Percentiles rank a stretch among this genome's conserved stretches.
Evolutionary conservation across 177 flowering plant genomes (phyloP).

Genomic region (Vitis hybrid): DNA sequence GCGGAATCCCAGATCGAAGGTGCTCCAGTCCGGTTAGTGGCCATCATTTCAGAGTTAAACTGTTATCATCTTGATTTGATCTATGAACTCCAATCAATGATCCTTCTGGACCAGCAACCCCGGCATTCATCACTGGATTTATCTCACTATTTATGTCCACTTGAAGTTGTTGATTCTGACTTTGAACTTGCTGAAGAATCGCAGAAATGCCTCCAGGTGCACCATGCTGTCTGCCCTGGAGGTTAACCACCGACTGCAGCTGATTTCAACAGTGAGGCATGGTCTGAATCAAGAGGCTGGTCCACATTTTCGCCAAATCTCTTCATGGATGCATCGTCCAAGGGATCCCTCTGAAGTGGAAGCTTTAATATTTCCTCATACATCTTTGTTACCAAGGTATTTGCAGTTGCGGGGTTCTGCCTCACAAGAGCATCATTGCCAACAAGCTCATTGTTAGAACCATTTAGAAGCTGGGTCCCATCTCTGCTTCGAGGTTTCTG

Average conservation of each 20-base stretch:
- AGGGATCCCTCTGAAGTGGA: conserved; percentile 35
- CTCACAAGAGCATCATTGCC: conserved; percentile 28
- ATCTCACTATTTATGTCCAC: conserved; percentile 74
- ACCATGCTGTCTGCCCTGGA: conserved; percentile 59
- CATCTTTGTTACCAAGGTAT: conserved; percentile 30
- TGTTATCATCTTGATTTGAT: conserved; percentile 47
- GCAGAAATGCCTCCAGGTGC: conserved; percentile 48
- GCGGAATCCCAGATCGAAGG: conserved; percentile 66
- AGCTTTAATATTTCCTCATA: conserved; percentile 40
- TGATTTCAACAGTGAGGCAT: conserved; percentile 67
- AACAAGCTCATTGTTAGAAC: conserved; percentile 25
- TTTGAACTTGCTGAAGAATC: conserved; percentile 54
- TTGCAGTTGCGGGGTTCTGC: conserved; percentile 32
- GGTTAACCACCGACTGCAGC: conserved; percentile 63
- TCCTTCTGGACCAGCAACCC: conserved; percentile 71
- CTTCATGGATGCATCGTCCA: conserved; percentile 75
- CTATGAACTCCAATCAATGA: conserved; percentile 74
- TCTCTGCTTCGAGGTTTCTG: conserved; percentile 31
- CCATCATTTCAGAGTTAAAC: conserved; percentile 47
- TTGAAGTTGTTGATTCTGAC: conserved; percentile 63
- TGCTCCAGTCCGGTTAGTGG: conserved; percentile 58
- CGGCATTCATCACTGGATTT: conserved; percentile 55
- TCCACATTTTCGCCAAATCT: conserved; percentile 63
- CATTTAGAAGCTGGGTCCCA: conserved; percentile 28
- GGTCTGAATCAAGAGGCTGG: conserved; percentile 76